Percentiles rank a stretch among this genome's conserved stretches.
Conservation (phyloP, 129 eudicot genomes). For the Silybum marianum region DNA sequence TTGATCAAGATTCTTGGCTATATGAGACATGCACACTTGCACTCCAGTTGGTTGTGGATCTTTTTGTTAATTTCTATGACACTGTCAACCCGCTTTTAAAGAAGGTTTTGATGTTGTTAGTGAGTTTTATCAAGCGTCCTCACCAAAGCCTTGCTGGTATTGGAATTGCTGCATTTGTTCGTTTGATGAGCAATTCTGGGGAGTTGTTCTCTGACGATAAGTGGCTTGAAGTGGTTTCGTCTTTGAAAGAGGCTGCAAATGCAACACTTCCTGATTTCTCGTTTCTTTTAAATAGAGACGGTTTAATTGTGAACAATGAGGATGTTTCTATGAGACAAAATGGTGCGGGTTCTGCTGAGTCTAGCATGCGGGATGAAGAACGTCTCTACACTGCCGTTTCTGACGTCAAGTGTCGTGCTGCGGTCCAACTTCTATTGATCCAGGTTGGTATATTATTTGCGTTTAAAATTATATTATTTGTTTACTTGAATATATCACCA, state of each 20-base stretch:
- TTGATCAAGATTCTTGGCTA: constrained; percentile 94
- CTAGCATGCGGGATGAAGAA: constrained; percentile 50
- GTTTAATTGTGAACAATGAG: constrained; percentile 42
- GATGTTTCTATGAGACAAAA: constrained; percentile 39
- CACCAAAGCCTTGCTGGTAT: constrained; percentile 98
- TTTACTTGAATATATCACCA: not conserved
- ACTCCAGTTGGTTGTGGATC: constrained; percentile 92
- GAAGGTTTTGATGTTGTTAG: constrained; percentile 75
- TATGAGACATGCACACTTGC: constrained; percentile 97
- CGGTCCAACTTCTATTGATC: constrained; percentile 81
- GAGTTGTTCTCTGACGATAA: constrained; percentile 81
- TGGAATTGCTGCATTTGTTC: constrained; percentile 96
- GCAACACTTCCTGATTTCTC: constrained; percentile 88
- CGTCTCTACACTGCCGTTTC: constrained; percentile 62
- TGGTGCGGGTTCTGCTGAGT: constrained; percentile 49
- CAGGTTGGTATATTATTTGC: constrained; percentile 51
- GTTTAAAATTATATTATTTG: not conserved
- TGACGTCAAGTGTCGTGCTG: constrained; percentile 81
- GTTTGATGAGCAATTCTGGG: constrained; percentile 90
- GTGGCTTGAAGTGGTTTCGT: constrained; percentile 81
- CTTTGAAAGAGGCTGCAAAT: constrained; percentile 73
- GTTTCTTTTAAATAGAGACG: constrained; percentile 49
- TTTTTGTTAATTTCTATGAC: constrained; percentile 77
- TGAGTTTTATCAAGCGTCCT: constrained; percentile 87
- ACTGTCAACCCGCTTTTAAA: constrained; percentile 86